These are phyloP conservation scores for Diddensiella transvaalensis DNA, from an alignment of 805 yeast genomes.

Conservation along the genomic window DNA sequence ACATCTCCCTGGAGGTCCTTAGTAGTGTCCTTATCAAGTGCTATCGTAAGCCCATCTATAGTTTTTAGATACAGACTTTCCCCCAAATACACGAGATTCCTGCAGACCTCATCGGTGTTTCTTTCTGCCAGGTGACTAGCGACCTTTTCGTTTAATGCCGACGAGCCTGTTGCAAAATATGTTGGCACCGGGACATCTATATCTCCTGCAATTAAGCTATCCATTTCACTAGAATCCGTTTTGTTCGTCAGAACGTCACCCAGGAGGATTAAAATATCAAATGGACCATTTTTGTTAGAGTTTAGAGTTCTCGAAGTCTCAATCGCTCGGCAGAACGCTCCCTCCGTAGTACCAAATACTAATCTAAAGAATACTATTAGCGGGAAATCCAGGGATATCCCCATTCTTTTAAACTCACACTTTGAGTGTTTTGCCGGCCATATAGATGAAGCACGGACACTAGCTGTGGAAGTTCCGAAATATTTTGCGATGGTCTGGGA, in stretches of 20 bases:
- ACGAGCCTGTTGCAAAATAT: background rate
- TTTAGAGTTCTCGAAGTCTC: constrained; percentile 15
- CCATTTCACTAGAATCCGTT: constrained; percentile 16
- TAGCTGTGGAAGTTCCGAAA: too few species aligned
- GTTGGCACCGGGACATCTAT: constrained; percentile 9
- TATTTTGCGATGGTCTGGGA: too few species aligned
- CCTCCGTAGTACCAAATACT: constrained; percentile 18
- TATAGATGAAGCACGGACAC: too few species aligned
- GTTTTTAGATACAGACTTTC: constrained; percentile 5
- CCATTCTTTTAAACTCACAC: too few species aligned
- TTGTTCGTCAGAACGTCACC: constrained; percentile 10
- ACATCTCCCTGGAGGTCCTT: constrained; percentile 23
- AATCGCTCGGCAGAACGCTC: constrained; percentile 3
- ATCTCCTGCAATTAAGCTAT: constrained; percentile 7
- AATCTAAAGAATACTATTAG: constrained; percentile 29
- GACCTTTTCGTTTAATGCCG: background rate
- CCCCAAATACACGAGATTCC: constrained; percentile 5
- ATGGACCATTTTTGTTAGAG: constrained; percentile 21
- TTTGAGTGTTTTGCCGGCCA: too few species aligned
- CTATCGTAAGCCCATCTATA: constrained; percentile 13
- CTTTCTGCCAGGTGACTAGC: background rate
- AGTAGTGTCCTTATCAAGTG: background rate
- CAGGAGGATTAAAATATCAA: constrained; percentile 14
- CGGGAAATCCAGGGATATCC: too few species aligned
- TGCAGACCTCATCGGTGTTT: background rate